These are phyloP conservation scores for Silene noctiflora DNA, from an alignment of 179 eudicot species.

Conservation along the genomic window DNA sequence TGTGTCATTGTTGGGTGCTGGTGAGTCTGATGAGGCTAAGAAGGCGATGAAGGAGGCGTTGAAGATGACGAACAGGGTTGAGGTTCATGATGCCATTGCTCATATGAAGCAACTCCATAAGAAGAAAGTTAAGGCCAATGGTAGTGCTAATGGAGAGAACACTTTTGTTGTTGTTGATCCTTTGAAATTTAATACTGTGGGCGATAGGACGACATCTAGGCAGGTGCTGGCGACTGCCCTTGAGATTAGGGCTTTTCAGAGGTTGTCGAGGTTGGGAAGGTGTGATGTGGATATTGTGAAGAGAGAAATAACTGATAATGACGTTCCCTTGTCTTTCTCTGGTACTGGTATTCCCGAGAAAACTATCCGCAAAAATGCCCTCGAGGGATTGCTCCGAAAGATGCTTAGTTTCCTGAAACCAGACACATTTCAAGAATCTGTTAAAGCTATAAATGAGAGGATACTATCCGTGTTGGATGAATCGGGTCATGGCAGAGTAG, in stretches of 20 bases:
- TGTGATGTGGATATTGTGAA: constrained; percentile 73
- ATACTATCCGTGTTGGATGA: constrained; percentile 78
- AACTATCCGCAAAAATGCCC: constrained; percentile 77
- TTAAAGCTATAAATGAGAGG: constrained; percentile 81
- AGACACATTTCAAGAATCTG: constrained; percentile 87
- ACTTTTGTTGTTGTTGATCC: constrained; percentile 59
- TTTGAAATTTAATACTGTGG: constrained; percentile 59
- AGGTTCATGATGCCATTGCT: constrained; percentile 85
- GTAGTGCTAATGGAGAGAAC: constrained; percentile 63
- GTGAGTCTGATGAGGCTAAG: constrained; percentile 90
- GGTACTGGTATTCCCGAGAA: constrained; percentile 78
- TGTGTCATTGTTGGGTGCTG: constrained; percentile 90
- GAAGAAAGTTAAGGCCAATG: constrained; percentile 77
- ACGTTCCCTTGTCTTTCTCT: constrained; percentile 74
- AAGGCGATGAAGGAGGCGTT: constrained; percentile 91
- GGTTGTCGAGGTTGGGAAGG: constrained; percentile 72
- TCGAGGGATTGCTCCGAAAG: constrained; percentile 67
- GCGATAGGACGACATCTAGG: constrained; percentile 68
- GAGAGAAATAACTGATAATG: constrained; percentile 68
- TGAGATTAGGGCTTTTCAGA: constrained; percentile 84
- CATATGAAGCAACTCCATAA: constrained; percentile 91
- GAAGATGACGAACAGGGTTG: constrained; percentile 95
- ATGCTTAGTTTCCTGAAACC: constrained; percentile 83
- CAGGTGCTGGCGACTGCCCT: constrained; percentile 74
- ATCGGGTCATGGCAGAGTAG: constrained; percentile 72